Evolutionary conservation across 331 rosid species (phyloP).

Genomic region (Pyrus hybrid): DNA sequence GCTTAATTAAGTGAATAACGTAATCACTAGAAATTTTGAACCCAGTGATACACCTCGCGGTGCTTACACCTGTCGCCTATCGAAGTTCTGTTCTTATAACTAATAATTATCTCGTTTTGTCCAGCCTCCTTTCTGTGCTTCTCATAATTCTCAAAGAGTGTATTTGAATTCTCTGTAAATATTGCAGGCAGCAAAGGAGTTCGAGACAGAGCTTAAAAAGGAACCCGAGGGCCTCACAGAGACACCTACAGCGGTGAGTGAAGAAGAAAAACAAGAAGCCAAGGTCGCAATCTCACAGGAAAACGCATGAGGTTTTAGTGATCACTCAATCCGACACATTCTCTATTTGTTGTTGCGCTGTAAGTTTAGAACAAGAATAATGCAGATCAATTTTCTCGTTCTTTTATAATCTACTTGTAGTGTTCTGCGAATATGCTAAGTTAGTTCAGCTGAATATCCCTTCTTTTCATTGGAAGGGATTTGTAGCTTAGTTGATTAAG

Average conservation of each 20-base stretch:
- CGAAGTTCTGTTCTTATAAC: too few relatives aligned
- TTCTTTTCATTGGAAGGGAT: background rate
- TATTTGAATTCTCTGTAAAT: slow-evolving; percentile 13
- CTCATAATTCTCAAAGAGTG: background rate
- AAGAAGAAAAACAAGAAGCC: slow-evolving; percentile 51
- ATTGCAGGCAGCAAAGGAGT: slow-evolving; percentile 93
- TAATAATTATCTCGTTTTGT: background rate
- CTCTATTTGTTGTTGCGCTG: background rate
- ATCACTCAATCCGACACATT: background rate
- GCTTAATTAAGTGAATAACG: background rate
- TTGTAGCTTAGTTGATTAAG: too few relatives aligned
- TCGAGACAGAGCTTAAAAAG: slow-evolving; percentile 77
- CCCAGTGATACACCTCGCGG: background rate
- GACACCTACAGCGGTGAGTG: slow-evolving; percentile 30
- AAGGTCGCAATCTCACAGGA: slow-evolving; percentile 66
- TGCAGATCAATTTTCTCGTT: background rate
- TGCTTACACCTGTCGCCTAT: too few relatives aligned
- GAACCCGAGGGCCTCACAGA: slow-evolving; percentile 52
- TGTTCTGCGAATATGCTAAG: background rate
- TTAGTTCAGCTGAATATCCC: background rate
- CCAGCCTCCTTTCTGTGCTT: background rate
- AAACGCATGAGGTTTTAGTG: slow-evolving; percentile 45
- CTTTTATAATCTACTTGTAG: background rate
- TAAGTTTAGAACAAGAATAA: background rate
- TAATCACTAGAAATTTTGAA: background rate